phyloP scores from a whole-genome alignment of 2,329 filamentous ascomycete genomes.

The Cadophora luteo-olivacea region DNA sequence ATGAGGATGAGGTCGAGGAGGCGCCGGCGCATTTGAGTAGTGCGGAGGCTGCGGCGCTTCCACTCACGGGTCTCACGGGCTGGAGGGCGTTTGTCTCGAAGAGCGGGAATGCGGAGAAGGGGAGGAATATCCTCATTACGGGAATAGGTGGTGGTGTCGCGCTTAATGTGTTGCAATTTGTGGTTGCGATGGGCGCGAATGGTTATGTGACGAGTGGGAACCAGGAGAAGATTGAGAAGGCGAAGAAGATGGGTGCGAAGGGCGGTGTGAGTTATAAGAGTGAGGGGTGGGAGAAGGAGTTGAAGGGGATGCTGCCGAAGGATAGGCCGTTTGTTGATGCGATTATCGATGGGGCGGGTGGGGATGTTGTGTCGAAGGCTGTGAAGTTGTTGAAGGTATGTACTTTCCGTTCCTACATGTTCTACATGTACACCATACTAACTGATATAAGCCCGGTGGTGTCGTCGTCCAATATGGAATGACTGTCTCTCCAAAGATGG shows the following conservation, averaged over 20 bases:
- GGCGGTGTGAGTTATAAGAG: constrained; percentile 86
- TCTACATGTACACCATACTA: too few species aligned
- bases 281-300: constrained; percentile 79
- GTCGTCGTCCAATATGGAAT: constrained; percentile 90
- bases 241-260: constrained; percentile 73
- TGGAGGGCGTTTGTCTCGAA: constrained; percentile 89
- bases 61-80: constrained; percentile 83
- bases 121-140: constrained; percentile 82
- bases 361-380: constrained; percentile 76
- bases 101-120: constrained; percentile 65
- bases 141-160: constrained; percentile 95
- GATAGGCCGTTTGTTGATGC: constrained; percentile 77
- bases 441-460: too few species aligned
- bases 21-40: constrained; percentile 75
- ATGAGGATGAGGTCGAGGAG: constrained; percentile 75
- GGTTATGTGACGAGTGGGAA: constrained; percentile 57
- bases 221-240: constrained; percentile 73
- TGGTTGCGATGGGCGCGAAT: constrained; percentile 65
- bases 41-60: constrained; percentile 82
- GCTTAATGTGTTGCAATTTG: constrained; percentile 81
- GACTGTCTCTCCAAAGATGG: constrained; percentile 85
- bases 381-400: constrained; percentile 70
- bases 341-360: constrained; percentile 90
- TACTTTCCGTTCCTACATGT: too few species aligned
- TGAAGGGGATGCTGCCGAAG: constrained; percentile 66